Evolutionary conservation across 1,139 yeast genomes (phyloP), one percentile per base, ranked within the genome.

Genomic region (Sugiyamaella novakii): DNA sequence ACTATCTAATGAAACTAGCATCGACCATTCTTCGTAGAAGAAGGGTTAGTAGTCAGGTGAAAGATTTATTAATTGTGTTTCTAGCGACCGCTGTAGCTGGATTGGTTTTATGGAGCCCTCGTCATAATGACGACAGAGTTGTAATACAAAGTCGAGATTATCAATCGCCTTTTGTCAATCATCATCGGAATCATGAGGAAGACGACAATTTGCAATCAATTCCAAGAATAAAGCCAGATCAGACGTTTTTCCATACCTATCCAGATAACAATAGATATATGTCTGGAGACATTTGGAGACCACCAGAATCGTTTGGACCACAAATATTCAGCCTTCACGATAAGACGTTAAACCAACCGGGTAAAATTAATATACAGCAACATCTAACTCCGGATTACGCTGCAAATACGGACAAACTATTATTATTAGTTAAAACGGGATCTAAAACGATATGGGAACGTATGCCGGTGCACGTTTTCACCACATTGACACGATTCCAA

Each of bases 381-480:
- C 27, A 52, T 17, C 46, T 60, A 14, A 50, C 53, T n/a, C 52
- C 54, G 1, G 65, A 62, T 37, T 54, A 55, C 37, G 60, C 58
- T 15, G 43, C 49, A 21, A 53, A 54, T 17, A 29, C 61, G 1
- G 59, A 64, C 7, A 54, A 56, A 2, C 50, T 61, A 3, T 57
- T 66, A 41, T 47, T 63, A 27, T 60, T 68, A 63, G 55, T 69
- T 43, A 69, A 69, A 42, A 67, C 72, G 2, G 70, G 73, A 7
- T 58, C 67, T 8, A 59, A 64, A 18, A 66, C 66, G 1, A 51
- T 64, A 50, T 68, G 71, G 71, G 55, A 64, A n/a, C 63, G 73
- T 6, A 43, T 69, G 47, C 73, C 73, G 3, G 49, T 65, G 14
- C 72, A 69, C 43, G 43, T 68, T 22, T 50, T 55, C 36, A 66